Base-by-base conservation (phyloP, 2,329 filamentous ascomycete species). In the Pyrenophora graminea region DNA sequence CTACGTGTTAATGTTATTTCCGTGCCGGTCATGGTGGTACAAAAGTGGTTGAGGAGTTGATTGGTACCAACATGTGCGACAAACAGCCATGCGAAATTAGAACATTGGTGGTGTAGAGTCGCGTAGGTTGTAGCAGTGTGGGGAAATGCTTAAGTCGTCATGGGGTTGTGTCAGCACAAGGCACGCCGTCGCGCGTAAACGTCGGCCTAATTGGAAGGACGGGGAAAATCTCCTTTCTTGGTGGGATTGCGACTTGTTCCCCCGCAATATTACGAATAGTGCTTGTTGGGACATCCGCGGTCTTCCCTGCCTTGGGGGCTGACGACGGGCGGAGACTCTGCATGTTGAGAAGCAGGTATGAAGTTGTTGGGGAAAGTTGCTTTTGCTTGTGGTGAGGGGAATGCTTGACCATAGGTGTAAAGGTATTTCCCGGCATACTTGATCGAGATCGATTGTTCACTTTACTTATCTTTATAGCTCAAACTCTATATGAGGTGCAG, bases 161-260 rank as follows among this genome's bases (percentile, higher is more conserved):
- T 27, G 27, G 6, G 8, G 3, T 39, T 18, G 36, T 23, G 38
- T 7, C 34, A 43, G 52, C 27, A 13, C 10, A 13, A 13, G 3
- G 8, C 27, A 30, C 27, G 10, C 4, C 10, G 27, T 13, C 19
- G 5, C 19, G 27, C 27, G 9, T 13, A 4, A 4, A 30, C 33
- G 25, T 30, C 30, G n/a, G 46, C 10, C 10, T 3, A 48, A 9
- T 15, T 37, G 12, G 43, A 39, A 47, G 8, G n/a, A 62, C 45
- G 61, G 61, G 61, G 64, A 55, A 64, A 63, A 32, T 53, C 57
- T 61, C 64, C 61, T 59, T 59, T 49, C 58, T 30, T 4, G 44
- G 21, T 31, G 3, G 9, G 18, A 39, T 25, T 12, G 30, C 19
- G 45, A 42, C 15, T 38, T 34, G 15, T 39, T 47, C 25, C 39